Percentiles rank a stretch among this genome's conserved stretches.
phyloP scores from a whole-genome alignment of 2,329 filamentous ascomycete species.

The Apiospora pterosperma region DNA sequence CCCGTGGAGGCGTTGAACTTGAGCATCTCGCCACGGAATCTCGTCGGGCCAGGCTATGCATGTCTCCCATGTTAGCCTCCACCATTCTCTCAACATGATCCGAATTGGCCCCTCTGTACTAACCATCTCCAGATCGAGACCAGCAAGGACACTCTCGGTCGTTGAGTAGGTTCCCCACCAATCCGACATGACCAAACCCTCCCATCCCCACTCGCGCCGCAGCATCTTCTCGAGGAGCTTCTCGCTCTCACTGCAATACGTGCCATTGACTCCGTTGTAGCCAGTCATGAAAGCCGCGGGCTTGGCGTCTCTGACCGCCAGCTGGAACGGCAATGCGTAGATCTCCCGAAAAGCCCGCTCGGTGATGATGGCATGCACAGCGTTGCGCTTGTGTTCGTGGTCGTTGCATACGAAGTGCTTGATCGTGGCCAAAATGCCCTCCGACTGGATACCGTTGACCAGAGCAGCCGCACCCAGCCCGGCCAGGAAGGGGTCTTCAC shows the following conservation, averaged over 20 bases:
- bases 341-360: constrained; percentile 56
- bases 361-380: constrained; percentile 51
- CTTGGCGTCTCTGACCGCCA: constrained; percentile 47
- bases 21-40: constrained; percentile 47
- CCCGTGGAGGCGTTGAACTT: constrained; percentile 52
- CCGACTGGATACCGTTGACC: constrained; percentile 53
- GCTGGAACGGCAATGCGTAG: constrained; percentile 56
- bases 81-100: no score
- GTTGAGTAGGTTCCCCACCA: constrained; percentile 58
- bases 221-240: constrained; percentile 49
- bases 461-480: constrained; percentile 52
- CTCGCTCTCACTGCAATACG: constrained; percentile 51
- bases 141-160: constrained; percentile 45
- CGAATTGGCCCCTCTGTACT: not conserved
- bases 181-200: constrained; percentile 57
- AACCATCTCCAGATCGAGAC: constrained; percentile 56
- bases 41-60: constrained; percentile 45
- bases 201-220: constrained; percentile 55
- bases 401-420: constrained; percentile 64
- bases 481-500: constrained; percentile 55
- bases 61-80: not conserved
- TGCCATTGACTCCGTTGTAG: constrained; percentile 58
- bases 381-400: constrained; percentile 56
- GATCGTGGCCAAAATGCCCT: constrained; percentile 52
- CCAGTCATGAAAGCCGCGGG: constrained; percentile 56